Base-by-base conservation (phyloP, 257 asterid species). In the Thymus quinquecostatus region DNA sequence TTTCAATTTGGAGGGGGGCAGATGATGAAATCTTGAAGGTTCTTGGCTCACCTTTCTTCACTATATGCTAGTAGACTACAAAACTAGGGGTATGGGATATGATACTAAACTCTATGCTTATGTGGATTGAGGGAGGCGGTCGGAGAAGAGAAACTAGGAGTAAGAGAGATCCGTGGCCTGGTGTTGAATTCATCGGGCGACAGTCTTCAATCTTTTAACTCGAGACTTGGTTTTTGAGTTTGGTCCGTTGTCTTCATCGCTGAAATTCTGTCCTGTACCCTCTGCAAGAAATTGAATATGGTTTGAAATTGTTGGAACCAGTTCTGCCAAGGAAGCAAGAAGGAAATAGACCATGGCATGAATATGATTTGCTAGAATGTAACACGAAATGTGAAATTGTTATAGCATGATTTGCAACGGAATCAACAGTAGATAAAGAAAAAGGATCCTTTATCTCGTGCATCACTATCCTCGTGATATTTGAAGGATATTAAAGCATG, bases 211-310 rank as follows among this genome's bases (percentile, higher is more conserved):
- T 53, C 82, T 71, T 74, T 79, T 82, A 50, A 38, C 73, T 53
- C 30, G 79, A 63, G 77, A 38, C 58, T 33, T 41, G 1, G 50
- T 36, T 30, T 12, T 44, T 30, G 79, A 13, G 59, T 36, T 68
- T 59, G 58, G 53, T 54, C 71, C 66, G 43, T 49, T 44, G 64
- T 64, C 79, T 14, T 79, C 82, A 30, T 77, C 82, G 69, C 13
- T 60, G 64, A 82, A 82, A 64, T 82, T 82, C 40, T 82, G 87
- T 63, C 79, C 87, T 8, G 70, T 58, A 36, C 84, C 87, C 79
- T 82, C 87, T 82, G 84, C 78, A 57, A 34, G 64, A 64, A 63
- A 64, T 64, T 34, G 70, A 71, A 60, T 59, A 27, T 34, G 41
- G 41, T 38, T 38, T 32, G 6, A 36, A 66, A 36, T 38, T 36